Evolutionary conservation across 108 stramenopile species (phyloP).

Genomic region (Bacterosira constricta): DNA sequence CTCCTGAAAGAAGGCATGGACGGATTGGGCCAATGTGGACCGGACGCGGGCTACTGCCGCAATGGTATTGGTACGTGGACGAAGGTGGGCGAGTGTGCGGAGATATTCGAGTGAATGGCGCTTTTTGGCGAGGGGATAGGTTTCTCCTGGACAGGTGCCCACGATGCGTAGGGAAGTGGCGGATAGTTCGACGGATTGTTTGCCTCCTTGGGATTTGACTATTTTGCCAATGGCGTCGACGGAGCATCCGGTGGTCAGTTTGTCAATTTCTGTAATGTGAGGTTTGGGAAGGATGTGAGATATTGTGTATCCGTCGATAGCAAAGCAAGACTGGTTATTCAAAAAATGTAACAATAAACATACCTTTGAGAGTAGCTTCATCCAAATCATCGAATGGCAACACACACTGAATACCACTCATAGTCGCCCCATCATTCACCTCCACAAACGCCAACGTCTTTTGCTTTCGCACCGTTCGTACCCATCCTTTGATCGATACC

Average conservation of each 20-base stretch:
- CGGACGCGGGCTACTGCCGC: constrained; percentile 96
- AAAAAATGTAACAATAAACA: too few relatives aligned
- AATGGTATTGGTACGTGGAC: constrained; percentile 96
- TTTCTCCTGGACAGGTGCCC: constrained; percentile 91
- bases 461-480: constrained; percentile 95
- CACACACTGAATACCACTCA: constrained; percentile 93
- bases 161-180: constrained; percentile 82
- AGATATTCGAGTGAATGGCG: constrained; percentile 97
- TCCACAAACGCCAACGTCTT: constrained; percentile 97
- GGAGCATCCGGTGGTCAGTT: constrained; percentile 91
- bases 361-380: constrained; percentile 66
- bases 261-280: constrained; percentile 75
- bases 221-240: constrained; percentile 86
- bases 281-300: neutral
- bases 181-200: constrained; percentile 90
- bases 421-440: constrained; percentile 96
- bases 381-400: constrained; percentile 70
- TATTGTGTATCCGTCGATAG: too few relatives aligned
- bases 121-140: constrained; percentile 98
- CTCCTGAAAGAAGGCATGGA: constrained; percentile 91
- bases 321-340: too few relatives aligned
- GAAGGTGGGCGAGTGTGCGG: constrained; percentile 94
- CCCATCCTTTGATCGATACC: constrained; percentile 96
- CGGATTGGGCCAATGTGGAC: constrained; percentile 82
- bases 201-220: constrained; percentile 83